These are phyloP conservation scores for Nakazawaea wyomingensis DNA, from an alignment of 805 yeast species.

Conservation along the genomic window DNA sequence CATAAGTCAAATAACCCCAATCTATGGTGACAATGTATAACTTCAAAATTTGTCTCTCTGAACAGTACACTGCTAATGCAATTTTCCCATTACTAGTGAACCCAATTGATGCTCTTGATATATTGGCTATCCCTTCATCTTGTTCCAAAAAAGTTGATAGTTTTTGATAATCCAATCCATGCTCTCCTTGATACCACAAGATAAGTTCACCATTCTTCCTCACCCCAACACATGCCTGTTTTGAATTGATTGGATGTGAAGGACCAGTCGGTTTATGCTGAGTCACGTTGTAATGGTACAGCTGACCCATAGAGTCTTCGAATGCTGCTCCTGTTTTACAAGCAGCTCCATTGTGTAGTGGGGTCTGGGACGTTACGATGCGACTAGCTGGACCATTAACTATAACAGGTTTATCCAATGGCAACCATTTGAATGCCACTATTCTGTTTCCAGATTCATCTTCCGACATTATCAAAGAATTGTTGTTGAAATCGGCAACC, in stretches of 20 bases:
- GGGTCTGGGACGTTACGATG: slow-evolving; percentile 18
- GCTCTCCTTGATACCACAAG: slow-evolving; percentile 61
- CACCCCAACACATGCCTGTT: slow-evolving; percentile 66
- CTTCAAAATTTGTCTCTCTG: slow-evolving; percentile 28
- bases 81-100: slow-evolving; percentile 43
- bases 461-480: too few relatives aligned
- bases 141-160: slow-evolving; percentile 26
- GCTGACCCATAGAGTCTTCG: slow-evolving; percentile 26
- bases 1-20: slow-evolving; percentile 50
- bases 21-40: slow-evolving; percentile 40
- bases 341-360: slow-evolving; percentile 29
- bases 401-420: slow-evolving; percentile 61
- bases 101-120: slow-evolving; percentile 44
- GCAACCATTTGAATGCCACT: slow-evolving; percentile 67
- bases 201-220: slow-evolving; percentile 57
- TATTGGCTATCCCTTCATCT: slow-evolving; percentile 10
- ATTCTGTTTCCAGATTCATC: slow-evolving; percentile 24
- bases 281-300: slow-evolving; percentile 50
- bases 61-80: slow-evolving; percentile 37
- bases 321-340: slow-evolving; percentile 29
- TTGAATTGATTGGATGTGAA: slow-evolving; percentile 61
- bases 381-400: slow-evolving; percentile 54
- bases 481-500: neutral
- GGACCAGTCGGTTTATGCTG: slow-evolving; percentile 58
- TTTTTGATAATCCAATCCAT: slow-evolving; percentile 51